Base-by-base conservation (phyloP, 2,329 filamentous ascomycete species). In the Microthyrium microscopicum region DNA sequence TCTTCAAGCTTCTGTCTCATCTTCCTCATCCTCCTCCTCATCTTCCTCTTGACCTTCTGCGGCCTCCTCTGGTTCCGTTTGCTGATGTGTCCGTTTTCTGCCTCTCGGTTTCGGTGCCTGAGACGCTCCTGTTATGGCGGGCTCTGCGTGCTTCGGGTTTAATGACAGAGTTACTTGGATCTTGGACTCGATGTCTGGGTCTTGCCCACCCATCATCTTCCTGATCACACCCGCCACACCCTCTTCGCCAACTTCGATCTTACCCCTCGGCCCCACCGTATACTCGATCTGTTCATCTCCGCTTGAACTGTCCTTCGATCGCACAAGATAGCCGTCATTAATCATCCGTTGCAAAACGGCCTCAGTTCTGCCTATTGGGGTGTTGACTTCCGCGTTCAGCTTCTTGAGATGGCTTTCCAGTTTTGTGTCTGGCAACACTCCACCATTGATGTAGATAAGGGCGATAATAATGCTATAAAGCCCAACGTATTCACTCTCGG, bases 251-350 rank as follows among this genome's bases (percentile, higher is more conserved):
- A 95, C 70, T 54, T 95, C 89, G 5, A 85, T 65, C 54, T 79
- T 89, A 5, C 80, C 87, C 16, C 89, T 68, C 5, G 83, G 77
- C 2, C 89, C 89, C 11, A 94, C 70, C 36, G 79, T 70, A 67
- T 82, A 98, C 30, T 81, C 84, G 5, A 83, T 64, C 3, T 70
- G 64, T 41, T 87, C 75, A 24, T 92, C 81, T 18, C 79, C 81
- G 1, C 71, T 73, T 44, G 56, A 55, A 41, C 51, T 68, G 44
- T 94, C 84, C 15, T 74, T 67, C 31, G 75, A 66, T 41, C 72
- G 78, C 22, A 84, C 64, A 3, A 98, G 60, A 48, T 98, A 98
- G 0, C 79, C 80, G 34, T 95, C 84, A 41, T 69, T 76, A 41
- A 76, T 68, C 61, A 95, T 75, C 33, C 70, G 69, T 43, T 75